Evolutionary conservation across 108 stramenopile genomes (phyloP).

Genomic region (Poteriospumella lacustris): DNA sequence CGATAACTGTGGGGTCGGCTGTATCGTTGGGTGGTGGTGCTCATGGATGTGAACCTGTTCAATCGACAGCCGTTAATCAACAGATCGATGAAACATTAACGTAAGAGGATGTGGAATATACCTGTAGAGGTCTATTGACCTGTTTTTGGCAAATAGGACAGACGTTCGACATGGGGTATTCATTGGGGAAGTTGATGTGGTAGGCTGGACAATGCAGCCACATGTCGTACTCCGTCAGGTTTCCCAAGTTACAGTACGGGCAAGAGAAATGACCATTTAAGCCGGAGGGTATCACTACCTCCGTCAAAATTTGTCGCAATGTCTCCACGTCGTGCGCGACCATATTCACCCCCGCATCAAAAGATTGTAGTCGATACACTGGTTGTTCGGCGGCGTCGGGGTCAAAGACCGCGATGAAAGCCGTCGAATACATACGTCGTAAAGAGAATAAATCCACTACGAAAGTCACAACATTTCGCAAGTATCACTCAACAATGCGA

Average conservation of each 20-base stretch:
- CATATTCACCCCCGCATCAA: constrained; percentile 25
- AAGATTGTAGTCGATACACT: background rate
- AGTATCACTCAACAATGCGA: no score
- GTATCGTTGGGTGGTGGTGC: no score
- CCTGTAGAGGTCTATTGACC: background rate
- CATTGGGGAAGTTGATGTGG: constrained; percentile 2
- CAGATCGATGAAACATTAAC: no score
- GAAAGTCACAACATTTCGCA: background rate
- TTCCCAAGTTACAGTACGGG: background rate
- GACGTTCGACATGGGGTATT: background rate
- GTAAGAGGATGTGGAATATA: no score
- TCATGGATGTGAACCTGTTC: no score
- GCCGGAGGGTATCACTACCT: background rate
- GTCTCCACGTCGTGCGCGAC: background rate
- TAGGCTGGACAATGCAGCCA: background rate
- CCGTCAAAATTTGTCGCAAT: background rate
- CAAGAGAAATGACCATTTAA: background rate
- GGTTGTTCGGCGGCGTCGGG: background rate
- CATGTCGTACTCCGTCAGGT: background rate
- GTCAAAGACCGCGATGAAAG: constrained; percentile 13
- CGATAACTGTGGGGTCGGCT: no score
- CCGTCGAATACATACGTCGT: background rate
- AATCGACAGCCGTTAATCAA: no score
- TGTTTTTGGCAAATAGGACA: background rate
- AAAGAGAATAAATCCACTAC: background rate